Conservation (phyloP, 1,284 basidiomycete genomes). For the Trametes versicolor region DNA sequence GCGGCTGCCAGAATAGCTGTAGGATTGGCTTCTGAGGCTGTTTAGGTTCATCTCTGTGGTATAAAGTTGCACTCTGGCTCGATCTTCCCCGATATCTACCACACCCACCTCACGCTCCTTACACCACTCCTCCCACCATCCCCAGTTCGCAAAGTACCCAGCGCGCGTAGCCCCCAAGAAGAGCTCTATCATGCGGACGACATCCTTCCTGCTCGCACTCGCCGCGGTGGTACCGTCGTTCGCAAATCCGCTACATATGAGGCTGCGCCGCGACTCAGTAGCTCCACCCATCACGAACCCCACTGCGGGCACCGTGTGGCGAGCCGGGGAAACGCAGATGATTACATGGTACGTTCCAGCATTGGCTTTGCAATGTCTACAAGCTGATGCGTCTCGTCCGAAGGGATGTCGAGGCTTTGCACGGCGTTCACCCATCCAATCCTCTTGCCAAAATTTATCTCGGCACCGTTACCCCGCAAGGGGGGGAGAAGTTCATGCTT, state of each 20-base stretch:
- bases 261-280: constrained; percentile 21
- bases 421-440: constrained; percentile 39
- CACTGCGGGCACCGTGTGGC: constrained; percentile 24
- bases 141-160: no score
- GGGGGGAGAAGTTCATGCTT: constrained; percentile 47
- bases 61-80: no score
- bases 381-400: neutral
- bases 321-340: constrained; percentile 21
- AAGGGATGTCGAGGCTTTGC: constrained; percentile 14
- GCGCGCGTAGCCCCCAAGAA: neutral
- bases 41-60: no score
- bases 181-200: constrained; percentile 3
- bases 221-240: constrained; percentile 7
- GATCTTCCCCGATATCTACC: no score
- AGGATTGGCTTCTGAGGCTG: no score
- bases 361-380: neutral
- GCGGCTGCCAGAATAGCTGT: neutral
- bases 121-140: no score
- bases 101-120: no score
- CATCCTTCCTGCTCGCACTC: constrained; percentile 10
- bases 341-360: constrained; percentile 24
- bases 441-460: constrained; percentile 47
- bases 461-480: constrained; percentile 43
- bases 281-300: constrained; percentile 28
- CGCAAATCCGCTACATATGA: constrained; percentile 19